Percentiles rank a stretch among this genome's conserved stretches.
Evolutionary conservation across 1,284 basidiomycete genomes (phyloP).

Genomic region (Vanrija sp.): DNA sequence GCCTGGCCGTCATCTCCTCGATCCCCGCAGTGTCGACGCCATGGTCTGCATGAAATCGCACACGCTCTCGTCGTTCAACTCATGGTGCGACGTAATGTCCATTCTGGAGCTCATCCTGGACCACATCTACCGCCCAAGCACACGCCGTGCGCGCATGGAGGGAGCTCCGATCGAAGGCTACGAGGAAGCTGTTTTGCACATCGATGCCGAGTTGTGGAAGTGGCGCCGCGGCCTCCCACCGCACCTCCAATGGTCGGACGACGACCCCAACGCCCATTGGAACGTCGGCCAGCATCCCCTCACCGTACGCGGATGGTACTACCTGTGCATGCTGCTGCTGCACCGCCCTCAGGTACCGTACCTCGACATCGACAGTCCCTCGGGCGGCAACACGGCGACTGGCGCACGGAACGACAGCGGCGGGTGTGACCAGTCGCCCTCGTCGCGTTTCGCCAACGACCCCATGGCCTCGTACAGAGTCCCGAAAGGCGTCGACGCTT

Average conservation of each 20-base stretch:
- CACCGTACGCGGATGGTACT: slow-evolving; percentile 17
- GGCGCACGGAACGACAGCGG: neutral
- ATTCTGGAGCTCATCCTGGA: slow-evolving; percentile 16
- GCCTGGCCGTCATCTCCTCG: slow-evolving; percentile 6
- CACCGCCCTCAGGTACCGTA: slow-evolving; percentile 19
- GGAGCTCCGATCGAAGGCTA: slow-evolving; percentile 16
- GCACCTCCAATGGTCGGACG: slow-evolving; percentile 18
- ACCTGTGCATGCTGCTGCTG: slow-evolving; percentile 14
- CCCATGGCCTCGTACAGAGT: slow-evolving; percentile 2
- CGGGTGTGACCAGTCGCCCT: neutral
- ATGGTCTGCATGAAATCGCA: slow-evolving; percentile 18
- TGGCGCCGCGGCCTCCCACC: slow-evolving; percentile 12
- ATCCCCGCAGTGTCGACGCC: slow-evolving; percentile 1
- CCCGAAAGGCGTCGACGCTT: slow-evolving; percentile 7
- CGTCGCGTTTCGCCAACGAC: neutral
- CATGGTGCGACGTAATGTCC: slow-evolving; percentile 18
- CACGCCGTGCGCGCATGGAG: slow-evolving; percentile 17
- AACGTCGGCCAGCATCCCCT: slow-evolving; percentile 12
- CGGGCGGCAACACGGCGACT: neutral
- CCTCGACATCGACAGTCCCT: slow-evolving; percentile 5
- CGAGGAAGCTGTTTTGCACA: slow-evolving; percentile 14
- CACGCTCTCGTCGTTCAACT: slow-evolving; percentile 11
- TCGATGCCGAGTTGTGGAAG: slow-evolving; percentile 13
- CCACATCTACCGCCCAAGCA: slow-evolving; percentile 17
- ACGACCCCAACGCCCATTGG: slow-evolving; percentile 8